These are phyloP conservation scores for Podaxis sp. DNA, from an alignment of 768 basidiomycete genomes.

Conservation along the genomic window DNA sequence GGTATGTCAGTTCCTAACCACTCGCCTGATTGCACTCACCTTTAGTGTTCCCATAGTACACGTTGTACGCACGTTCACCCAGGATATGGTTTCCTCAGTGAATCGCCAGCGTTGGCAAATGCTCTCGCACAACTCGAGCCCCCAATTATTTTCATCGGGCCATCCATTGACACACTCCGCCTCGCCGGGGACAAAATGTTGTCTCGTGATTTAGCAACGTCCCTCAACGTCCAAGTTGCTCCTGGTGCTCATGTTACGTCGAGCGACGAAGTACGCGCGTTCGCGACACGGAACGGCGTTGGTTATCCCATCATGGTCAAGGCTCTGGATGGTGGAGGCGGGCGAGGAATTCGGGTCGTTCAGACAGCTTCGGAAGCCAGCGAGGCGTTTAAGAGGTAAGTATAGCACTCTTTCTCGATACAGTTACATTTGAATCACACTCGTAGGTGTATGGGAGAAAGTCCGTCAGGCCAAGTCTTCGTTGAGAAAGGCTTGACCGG, in stretches of 20 bases:
- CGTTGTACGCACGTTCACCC: conserved; percentile 33
- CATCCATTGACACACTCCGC: conserved; percentile 74
- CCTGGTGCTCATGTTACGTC: conserved; percentile 24
- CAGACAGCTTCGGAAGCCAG: conserved; percentile 66
- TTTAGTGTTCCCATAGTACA: conserved; percentile 16
- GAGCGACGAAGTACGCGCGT: conserved; percentile 22
- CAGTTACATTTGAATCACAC: background rate
- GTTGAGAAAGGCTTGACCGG: conserved; percentile 83
- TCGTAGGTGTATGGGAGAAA: conserved; percentile 32
- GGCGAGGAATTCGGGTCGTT: conserved; percentile 87
- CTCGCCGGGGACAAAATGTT: conserved; percentile 46
- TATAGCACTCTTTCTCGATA: background rate
- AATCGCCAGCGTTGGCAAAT: conserved; percentile 75
- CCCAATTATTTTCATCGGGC: conserved; percentile 72
- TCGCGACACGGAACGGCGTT: conserved; percentile 17
- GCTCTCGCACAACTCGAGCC: conserved; percentile 71
- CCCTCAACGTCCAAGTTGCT: conserved; percentile 26
- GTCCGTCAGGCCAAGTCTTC: conserved; percentile 51
- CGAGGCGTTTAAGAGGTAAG: conserved; percentile 61
- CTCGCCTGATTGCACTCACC: background rate
- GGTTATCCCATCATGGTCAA: conserved; percentile 76
- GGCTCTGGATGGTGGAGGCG: conserved; percentile 87
- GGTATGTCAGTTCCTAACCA: conserved; percentile 14
- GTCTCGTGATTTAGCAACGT: conserved; percentile 28
- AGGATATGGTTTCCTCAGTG: conserved; percentile 86